Base-by-base conservation (phyloP, 495 filamentous ascomycete genomes). In the Aspergillus egyptiacus region DNA sequence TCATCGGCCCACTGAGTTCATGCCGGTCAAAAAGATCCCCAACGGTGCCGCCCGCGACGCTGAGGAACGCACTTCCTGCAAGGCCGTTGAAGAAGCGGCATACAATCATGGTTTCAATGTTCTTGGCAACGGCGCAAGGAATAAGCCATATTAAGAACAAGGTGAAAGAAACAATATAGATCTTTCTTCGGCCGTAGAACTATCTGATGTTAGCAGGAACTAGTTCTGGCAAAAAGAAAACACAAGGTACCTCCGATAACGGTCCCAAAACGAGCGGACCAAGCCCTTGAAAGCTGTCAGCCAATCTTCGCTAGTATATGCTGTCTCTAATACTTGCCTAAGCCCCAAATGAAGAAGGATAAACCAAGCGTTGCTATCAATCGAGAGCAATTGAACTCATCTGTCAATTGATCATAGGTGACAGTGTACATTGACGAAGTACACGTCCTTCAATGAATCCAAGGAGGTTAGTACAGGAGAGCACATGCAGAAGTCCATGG, bases 31-130 rank as follows among this genome's bases (percentile, higher is more conserved):
- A 97, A 67, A 96, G 68, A 62, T 98, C 91, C 8, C 89, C 90
- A 3, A 96, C 86, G 1, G 89, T 95, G 1, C 90, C 91, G 22
- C 93, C 91, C 3, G 90, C 86, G 3, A 97, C 91, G 45, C 80
- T 85, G 39, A 98, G 67, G 63, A 98, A 97, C 2, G 91, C 90
- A 51, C 81, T 85, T 6, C 93, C 91, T 1, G 88, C 77, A 13
- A 96, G 64, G 0, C 93, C 93, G 57, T 85, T 82, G 54, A 98
- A 76, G 59, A 97, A 96, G 5, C 93, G 82, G 17, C 78, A 77
- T 10, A 94, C 65, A 30, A 96, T 68, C 79, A 96, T 83, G 7
- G 91, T 95, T 54, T 80, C 61, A 18, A 91, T 84, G 56, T 96
- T 95, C 18, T 76, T 67, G 7, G 93, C 89, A 19, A 96, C 81